Evolutionary conservation across 345 rosid genomes (phyloP), one percentile per base, ranked within the genome.

Genomic region (Melaleuca alternifolia): DNA sequence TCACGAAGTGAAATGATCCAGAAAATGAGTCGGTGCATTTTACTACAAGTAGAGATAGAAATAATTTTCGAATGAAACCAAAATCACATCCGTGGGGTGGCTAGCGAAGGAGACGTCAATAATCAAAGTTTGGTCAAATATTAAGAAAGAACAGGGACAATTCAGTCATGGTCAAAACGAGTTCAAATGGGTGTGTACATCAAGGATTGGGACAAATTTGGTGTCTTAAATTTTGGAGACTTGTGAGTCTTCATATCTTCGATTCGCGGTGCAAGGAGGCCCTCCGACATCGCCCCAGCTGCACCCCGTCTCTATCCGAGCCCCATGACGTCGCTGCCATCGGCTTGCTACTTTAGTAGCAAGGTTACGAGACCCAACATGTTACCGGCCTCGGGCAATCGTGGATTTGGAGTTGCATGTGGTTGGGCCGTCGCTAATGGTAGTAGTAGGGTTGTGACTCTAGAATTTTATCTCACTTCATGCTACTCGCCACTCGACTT

Each of bases 371-470:
- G 21, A 30, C 23, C 1, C 30, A 11, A 65, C 5, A 65, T 8
- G 77, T 33, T 46, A 16, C 0, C 1, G 12, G 24, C 46, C 41
- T 65, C 1, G 16, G 3, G 46, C 77, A 65, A 33, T 33, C 77
- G 1, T 5, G 0, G 33, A 65, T 30, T 65, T 65, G 44, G 6
- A 41, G 46, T 33, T 0, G 6, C 23, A 10, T 5, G 12, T 15
- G 46, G 15, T 7, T 62, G 11, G 44, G 11, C 10, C 0, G 0
- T 15, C 76, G 7, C 11, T 62, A 11, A 4, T 1, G 41, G 0
- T 65, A 6, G 3, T 16, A 20, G 7, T 33, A 12, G 18, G 46
- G 24, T 18, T 6, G 3, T 65, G 79, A 65, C 0, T 33, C 12
- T 26, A 4, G n/a, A 11, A 59, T 59, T 30, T 59, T 12, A 12